phyloP scores from a whole-genome alignment of 2,329 filamentous ascomycete species.

The Aspergillus uvarum region DNA sequence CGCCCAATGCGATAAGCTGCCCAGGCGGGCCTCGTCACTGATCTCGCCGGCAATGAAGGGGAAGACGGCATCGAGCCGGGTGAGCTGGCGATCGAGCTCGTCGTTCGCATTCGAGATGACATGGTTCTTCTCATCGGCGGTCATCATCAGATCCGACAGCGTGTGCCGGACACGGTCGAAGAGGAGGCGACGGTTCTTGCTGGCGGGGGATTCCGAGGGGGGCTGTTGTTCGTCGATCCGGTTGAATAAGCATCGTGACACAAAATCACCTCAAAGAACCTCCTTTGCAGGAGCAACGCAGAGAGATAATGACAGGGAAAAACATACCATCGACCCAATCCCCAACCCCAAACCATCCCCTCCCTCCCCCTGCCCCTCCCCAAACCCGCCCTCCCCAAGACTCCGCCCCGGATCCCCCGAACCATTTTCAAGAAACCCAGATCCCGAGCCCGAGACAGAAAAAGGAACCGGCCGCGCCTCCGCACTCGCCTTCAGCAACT shows the following conservation, averaged over 20 bases:
- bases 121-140: slow-evolving; percentile 96
- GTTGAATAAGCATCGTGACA: too few relatives aligned
- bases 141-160: slow-evolving; percentile 81
- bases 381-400: too few relatives aligned
- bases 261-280: too few relatives aligned
- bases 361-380: too few relatives aligned
- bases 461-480: slow-evolving; percentile 27
- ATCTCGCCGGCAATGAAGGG: slow-evolving; percentile 85
- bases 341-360: background rate
- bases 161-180: slow-evolving; percentile 76
- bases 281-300: too few relatives aligned
- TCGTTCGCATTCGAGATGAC: slow-evolving; percentile 92
- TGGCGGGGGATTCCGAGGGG: slow-evolving; percentile 35
- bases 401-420: too few relatives aligned
- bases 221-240: slow-evolving; percentile 18
- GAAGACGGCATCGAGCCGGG: slow-evolving; percentile 82
- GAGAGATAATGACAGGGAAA: background rate
- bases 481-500: slow-evolving; percentile 58
- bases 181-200: slow-evolving; percentile 58
- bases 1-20: slow-evolving; percentile 91
- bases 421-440: too few relatives aligned
- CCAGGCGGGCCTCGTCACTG: slow-evolving; percentile 90
- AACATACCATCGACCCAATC: slow-evolving; percentile 8
- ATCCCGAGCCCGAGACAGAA: too few relatives aligned
- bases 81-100: slow-evolving; percentile 78